A percentile compares a stretch with the other conserved stretches of the same genome.
These are phyloP conservation scores for Trichoderma erinaceum DNA, from an alignment of 495 filamentous ascomycete species.

Conservation along the genomic window DNA sequence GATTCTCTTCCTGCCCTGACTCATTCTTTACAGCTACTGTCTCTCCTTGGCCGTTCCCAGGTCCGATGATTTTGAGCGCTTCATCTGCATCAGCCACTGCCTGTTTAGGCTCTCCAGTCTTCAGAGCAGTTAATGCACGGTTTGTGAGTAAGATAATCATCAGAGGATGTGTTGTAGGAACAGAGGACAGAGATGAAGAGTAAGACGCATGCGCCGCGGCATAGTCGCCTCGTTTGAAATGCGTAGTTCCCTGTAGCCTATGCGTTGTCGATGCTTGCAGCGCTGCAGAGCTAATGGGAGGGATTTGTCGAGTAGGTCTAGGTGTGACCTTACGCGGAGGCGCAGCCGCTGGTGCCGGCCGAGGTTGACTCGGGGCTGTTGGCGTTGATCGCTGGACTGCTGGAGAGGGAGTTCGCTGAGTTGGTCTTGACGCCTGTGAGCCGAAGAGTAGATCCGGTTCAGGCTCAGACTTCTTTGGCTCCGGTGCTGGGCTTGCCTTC, in stretches of 20 bases:
- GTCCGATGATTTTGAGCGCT: constrained; percentile 74
- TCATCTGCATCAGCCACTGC: constrained; percentile 77
- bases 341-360: constrained; percentile 31
- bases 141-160: constrained; percentile 84
- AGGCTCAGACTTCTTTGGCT: constrained; percentile 38
- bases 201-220: constrained; percentile 77
- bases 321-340: constrained; percentile 30
- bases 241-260: constrained; percentile 69
- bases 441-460: constrained; percentile 55
- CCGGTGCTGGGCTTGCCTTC: constrained; percentile 49
- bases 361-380: constrained; percentile 24
- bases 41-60: constrained; percentile 70
- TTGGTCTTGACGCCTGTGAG: constrained; percentile 26
- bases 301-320: constrained; percentile 56
- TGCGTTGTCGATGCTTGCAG: constrained; percentile 67
- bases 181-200: constrained; percentile 60
- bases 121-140: constrained; percentile 80
- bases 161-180: constrained; percentile 79
- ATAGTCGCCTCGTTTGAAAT: constrained; percentile 94
- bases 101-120: constrained; percentile 81
- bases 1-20: constrained; percentile 54
- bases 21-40: constrained; percentile 55
- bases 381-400: constrained; percentile 27
- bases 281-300: constrained; percentile 57
- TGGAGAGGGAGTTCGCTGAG: constrained; percentile 23